phyloP scores from a whole-genome alignment of 2,329 filamentous ascomycete genomes.

The Penicillium concentricum region DNA sequence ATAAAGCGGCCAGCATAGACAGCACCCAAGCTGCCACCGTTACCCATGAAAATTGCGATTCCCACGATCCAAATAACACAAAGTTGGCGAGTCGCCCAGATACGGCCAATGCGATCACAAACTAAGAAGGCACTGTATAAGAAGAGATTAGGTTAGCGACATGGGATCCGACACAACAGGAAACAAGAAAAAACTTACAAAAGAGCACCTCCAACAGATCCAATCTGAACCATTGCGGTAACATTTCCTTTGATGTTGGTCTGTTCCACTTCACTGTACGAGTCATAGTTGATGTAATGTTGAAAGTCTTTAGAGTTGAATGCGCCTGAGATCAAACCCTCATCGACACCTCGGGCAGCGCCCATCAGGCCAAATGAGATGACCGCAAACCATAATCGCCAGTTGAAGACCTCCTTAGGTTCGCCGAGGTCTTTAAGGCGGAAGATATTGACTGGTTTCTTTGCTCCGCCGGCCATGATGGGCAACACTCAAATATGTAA shows the following conservation, averaged over 20 bases:
- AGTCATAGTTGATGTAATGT: constrained; percentile 56
- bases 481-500: too few species aligned
- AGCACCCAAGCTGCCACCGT: constrained; percentile 38
- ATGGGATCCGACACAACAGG: not conserved
- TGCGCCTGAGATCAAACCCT: constrained; percentile 73
- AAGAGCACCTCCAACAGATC: constrained; percentile 69
- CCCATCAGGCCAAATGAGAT: constrained; percentile 73
- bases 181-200: constrained; percentile 42
- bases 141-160: not conserved
- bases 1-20: constrained; percentile 48
- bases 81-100: constrained; percentile 43
- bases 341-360: constrained; percentile 74
- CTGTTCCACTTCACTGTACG: constrained; percentile 53
- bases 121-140: constrained; percentile 47
- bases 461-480: constrained; percentile 46
- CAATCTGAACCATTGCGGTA: constrained; percentile 78
- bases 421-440: constrained; percentile 62
- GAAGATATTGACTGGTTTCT: constrained; percentile 54
- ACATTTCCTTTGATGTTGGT: constrained; percentile 75
- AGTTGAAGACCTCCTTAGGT: constrained; percentile 71
- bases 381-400: constrained; percentile 75
- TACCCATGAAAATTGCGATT: constrained; percentile 46
- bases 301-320: constrained; percentile 68
- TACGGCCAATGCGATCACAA: constrained; percentile 49
- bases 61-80: constrained; percentile 44